Percentiles rank a stretch among this genome's conserved stretches.
Conservation (phyloP, 1,284 basidiomycete species). For the Ustilago nuda region DNA sequence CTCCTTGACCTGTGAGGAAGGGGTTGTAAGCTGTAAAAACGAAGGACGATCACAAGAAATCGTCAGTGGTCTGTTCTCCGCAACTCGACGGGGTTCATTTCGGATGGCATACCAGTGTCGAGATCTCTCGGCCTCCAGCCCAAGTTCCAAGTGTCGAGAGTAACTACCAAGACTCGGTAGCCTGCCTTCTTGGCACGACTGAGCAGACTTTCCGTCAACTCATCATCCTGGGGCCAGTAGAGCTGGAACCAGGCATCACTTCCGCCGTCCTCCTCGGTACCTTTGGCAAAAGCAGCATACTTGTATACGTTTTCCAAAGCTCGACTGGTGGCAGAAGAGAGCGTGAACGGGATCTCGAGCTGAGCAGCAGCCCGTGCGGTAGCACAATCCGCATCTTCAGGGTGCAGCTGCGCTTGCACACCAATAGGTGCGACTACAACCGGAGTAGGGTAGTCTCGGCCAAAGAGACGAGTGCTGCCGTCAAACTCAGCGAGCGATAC, state of each 20-base stretch:
- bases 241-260: conserved; percentile 63
- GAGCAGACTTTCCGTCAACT: conserved; percentile 77
- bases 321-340: conserved; percentile 53
- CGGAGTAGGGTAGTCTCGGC: conserved; percentile 50
- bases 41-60: neutral
- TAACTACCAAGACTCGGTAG: conserved; percentile 76
- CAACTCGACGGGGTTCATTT: neutral
- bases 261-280: conserved; percentile 22
- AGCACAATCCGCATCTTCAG: conserved; percentile 45
- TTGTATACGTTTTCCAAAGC: conserved; percentile 53
- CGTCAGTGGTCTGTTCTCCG: neutral
- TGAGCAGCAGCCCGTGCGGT: conserved; percentile 48
- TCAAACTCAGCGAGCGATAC: conserved; percentile 47
- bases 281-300: conserved; percentile 31
- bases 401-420: conserved; percentile 56
- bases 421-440: conserved; percentile 62
- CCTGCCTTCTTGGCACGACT: conserved; percentile 76
- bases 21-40: conserved; percentile 74
- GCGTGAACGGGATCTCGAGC: conserved; percentile 54
- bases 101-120: conserved; percentile 21
- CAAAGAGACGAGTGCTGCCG: conserved; percentile 44
- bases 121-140: conserved; percentile 59
- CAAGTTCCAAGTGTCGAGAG: conserved; percentile 61
- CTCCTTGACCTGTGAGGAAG: conserved; percentile 73
- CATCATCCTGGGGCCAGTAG: conserved; percentile 74